Evolutionary conservation across 2,329 filamentous ascomycete species (phyloP), one percentile per base, ranked within the genome.

Genomic region (Xylariaceae sp.): DNA sequence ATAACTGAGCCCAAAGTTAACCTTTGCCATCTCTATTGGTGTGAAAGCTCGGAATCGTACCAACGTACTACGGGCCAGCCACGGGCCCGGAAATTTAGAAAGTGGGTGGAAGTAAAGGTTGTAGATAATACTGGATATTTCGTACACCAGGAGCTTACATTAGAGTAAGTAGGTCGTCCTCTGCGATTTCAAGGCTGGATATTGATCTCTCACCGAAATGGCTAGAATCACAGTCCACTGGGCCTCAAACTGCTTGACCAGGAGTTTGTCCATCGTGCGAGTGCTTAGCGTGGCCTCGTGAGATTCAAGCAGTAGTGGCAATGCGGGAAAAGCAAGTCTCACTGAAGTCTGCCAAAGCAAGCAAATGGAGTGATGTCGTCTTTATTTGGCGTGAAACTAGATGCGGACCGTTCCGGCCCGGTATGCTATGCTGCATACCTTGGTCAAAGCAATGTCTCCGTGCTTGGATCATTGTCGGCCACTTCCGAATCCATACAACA

Each of bases 21-120:
- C 16, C 40, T 34, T 10, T 9, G 6, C 11, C 5, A n/a, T 36
- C 38, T 42, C n/a, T 10, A 16, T n/a, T 12, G 10, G 11, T 42
- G 31, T 31, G 44, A 3, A 16, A 9, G 10, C 7, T 42, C 22
- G 18, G 44, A 2, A 16, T 34, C 50, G 49, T 47, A 59, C 58
- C 17, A 54, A 42, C 14, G 50, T 44, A 10, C n/a, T n/a, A 5
- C 54, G 28, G 5, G 47, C 57, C 28, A 47, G 47, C 6, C 50
- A 43, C 0, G 58, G 58, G 5, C 58, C 58, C 0, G 58, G 58
- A 16, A 54, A 55, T 14, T 52, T 48, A n/a, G 54, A 44, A 6
- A 60, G 51, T 1, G 58, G 58, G 38, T 60, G 58, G 3, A 60
- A 56, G 14, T 57, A 59, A 5, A 60, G 47, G 36, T 60, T 60